Base-by-base conservation (phyloP, 139 green algal species). In the Nannochloris sp. region DNA sequence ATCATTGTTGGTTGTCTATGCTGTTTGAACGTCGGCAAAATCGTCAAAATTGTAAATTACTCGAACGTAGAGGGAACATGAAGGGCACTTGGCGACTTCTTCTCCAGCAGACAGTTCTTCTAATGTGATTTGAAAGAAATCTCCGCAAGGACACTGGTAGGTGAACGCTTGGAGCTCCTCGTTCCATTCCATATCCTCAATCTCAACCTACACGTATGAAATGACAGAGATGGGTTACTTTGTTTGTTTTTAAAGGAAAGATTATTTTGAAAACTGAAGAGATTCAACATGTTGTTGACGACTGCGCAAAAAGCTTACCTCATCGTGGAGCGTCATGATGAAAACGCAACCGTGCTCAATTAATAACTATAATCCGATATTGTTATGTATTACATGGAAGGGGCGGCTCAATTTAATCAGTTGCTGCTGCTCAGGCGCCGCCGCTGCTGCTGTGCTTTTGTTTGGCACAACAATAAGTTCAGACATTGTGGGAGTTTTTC, bases 101-200 rank as follows among this genome's bases (percentile, higher is more conserved):
- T 98, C 93, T 3, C 93, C 93, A 13, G 65, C 44, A 7, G 67
- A 44, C n/a, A 72, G 47, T 45, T 75, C 67, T 8, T 90, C 89
- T 72, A 89, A 54, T 2, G 85, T 88, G 57, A 98, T 98, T 61
- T 96, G 89, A 54, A 98, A 98, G 1, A 98, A 51, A 77, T 98
- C 93, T 3, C 93, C 93, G 67, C 93, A 98, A 4, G 93, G 93
- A 60, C 93, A 98, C 15, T 67, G 54, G 61, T 96, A 96, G 0
- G 88, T 97, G 78, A 89, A 98, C 0, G 85, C 85, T 48, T 90
- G 63, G 54, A 97, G 77, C 33, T 95, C 79, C 46, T 93, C 87
- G 65, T 83, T 83, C 87, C 89, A 97, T 3, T 87, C 76, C 89
- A 99, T 99, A 60, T 99, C 93, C 73, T 97, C 88, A 33, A 99